Evolutionary conservation across 2,329 filamentous ascomycete species (phyloP), one percentile per base, ranked within the genome.

Genomic region (Colletotrichum acutatum): DNA sequence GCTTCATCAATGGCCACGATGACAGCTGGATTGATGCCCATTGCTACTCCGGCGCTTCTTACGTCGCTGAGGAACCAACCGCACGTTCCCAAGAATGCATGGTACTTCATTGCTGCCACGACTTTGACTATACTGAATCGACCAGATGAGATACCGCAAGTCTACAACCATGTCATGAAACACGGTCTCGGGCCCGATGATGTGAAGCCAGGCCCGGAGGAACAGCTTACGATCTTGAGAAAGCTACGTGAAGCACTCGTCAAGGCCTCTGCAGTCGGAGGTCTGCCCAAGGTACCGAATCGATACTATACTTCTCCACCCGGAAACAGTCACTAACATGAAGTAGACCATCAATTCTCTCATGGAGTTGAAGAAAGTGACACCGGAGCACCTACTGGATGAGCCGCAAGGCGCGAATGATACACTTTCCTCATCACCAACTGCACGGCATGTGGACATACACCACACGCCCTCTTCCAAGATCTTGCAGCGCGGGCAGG

Each of bases 161-260:
- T 88, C 6, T 87, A 86, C 74, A 78, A 78, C 4, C 79, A 86
- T 76, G 85, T 83, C 1, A 75, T 89, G 8, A 78, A 79, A 1
- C 74, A 82, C 52, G 80, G 76, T 2, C 57, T 75, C 24, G 76
- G 76, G 8, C 63, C 74, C 11, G 62, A 60, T 22, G 79, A 80
- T 37, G 68, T 62, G 3, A 75, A 74, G n/a, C 78, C 72, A 53
- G 78, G 63, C 60, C 66, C 76, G 11, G 81, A 83, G 16, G 84
- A 86, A 69, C 81, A 85, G 67, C 78, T 87, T 65, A 74, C 74
- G n/a, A 84, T 88, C 60, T 81, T 83, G 3, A 80, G 86, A 56
- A 82, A 85, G 56, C 83, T 87, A 72, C 79, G 87, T 26, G 87
- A 89, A 77, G 85, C 85, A 1, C 78, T 89, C 32, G 78, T 89